phyloP scores from a whole-genome alignment of 202 grass and related monocot genomes.

The Musa balbisiana region DNA sequence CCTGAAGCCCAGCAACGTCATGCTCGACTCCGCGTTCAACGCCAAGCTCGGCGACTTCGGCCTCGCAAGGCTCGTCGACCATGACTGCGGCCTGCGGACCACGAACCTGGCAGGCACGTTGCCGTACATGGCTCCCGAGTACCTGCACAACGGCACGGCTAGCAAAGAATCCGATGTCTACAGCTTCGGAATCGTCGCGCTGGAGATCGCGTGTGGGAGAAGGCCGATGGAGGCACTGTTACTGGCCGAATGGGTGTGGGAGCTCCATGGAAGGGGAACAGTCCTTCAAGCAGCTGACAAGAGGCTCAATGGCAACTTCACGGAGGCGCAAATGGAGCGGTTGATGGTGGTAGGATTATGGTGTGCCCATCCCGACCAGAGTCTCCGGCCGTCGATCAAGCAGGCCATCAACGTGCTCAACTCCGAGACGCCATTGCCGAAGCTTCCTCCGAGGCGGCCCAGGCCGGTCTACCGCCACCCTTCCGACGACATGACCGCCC shows the following conservation, averaged over 20 bases:
- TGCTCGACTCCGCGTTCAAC: conserved; percentile 31
- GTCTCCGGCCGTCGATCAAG: conserved; percentile 28
- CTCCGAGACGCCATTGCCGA: conserved; percentile 31
- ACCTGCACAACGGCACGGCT: conserved; percentile 14
- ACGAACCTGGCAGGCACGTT: conserved; percentile 30
- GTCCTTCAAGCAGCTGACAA: conserved; percentile 11
- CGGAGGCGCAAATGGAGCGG: conserved; percentile 26
- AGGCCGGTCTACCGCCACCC: conserved; percentile 25
- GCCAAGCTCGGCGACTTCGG: conserved; percentile 53
- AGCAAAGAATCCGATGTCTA: conserved; percentile 36
- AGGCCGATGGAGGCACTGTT: conserved; percentile 16
- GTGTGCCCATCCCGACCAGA: conserved; percentile 42
- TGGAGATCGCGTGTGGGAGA: conserved; percentile 33
- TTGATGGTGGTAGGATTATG: conserved; percentile 39
- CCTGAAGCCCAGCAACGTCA: conserved; percentile 45
- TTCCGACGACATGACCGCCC: not conserved
- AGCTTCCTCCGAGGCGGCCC: conserved; percentile 32
- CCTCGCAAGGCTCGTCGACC: conserved; percentile 37
- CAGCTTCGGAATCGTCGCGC: conserved; percentile 39
- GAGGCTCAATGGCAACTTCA: conserved; percentile 22
- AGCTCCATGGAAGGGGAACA: not conserved
- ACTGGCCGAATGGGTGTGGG: conserved; percentile 30
- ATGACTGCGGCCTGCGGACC: conserved; percentile 21
- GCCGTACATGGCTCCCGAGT: conserved; percentile 42
- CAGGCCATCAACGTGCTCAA: conserved; percentile 30